Base-by-base conservation (phyloP, 805 yeast species). In the Blastobotrys peoriensis region DNA sequence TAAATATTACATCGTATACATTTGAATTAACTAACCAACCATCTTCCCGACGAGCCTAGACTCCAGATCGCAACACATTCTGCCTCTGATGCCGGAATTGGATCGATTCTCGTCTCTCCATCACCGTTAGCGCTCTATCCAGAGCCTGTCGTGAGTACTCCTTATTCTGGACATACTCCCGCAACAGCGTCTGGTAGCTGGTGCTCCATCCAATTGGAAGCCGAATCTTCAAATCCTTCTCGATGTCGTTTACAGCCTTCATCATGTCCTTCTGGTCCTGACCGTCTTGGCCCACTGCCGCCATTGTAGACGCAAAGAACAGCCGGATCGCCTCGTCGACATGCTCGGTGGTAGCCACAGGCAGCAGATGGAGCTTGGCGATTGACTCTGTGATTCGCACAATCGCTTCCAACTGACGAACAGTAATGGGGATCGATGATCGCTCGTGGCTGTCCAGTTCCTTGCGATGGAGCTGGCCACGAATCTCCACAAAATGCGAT, bases 171-270 rank as follows among this genome's bases (percentile, higher is more conserved):
- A 64, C 67, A 62, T 89, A 84, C 66, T 91, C 96, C 48, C 83
- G 77, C 56, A 86, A 75, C 46, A 93, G 72, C 3, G 95, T 87
- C 52, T 76, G 78, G 62, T 86, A 86, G 15, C 91, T 81, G 0
- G 98, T 88, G 30, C 95, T 84, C 89, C 96, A 93, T 17, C 98
- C 98, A 51, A 93, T 82, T 13, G 98, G 97, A 52, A 93, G 73
- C 63, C 98, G 79, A 65, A 93, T 80, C 63, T 87, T 80, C 54
- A 93, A 74, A 62, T 87, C 95, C 40, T 76, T 79, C 60, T 89
- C 96, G 44, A 93, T 86, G 56, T 73, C 74, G 52, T 78, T 75
- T 38, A 91, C 87, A 58, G 89, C 93, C 33, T 75, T 75, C 38
- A 79, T 74, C 47, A 81, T 68, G 46, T 80, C 80, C 28, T 79